Conservation (phyloP, 441 rosid genomes). For the Erysimum cheiri region DNA sequence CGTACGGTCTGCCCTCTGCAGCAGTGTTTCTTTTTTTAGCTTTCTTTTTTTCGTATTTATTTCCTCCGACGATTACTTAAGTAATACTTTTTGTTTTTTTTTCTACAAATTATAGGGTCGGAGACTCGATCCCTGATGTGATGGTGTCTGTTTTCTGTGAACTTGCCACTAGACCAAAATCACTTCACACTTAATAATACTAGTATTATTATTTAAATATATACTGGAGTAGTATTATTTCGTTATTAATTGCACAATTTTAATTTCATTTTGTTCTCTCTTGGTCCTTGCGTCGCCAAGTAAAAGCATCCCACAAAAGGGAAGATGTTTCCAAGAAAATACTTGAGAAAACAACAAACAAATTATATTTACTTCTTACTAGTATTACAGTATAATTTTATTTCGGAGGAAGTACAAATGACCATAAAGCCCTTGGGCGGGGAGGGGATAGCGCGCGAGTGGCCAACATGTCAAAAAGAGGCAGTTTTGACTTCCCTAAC, state of each 20-base stretch:
- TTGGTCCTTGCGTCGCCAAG: constrained; percentile 24
- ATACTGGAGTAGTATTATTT: too few relatives aligned
- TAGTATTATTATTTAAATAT: too few relatives aligned
- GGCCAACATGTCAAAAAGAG: constrained; percentile 27
- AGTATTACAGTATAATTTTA: too few relatives aligned
- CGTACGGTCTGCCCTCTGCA: constrained; percentile 52
- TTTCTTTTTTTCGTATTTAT: background rate
- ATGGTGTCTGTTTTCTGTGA: too few relatives aligned
- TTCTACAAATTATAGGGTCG: too few relatives aligned
- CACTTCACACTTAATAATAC: too few relatives aligned
- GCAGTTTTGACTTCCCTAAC: background rate
- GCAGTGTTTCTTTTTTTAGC: constrained; percentile 29
- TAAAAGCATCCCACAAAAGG: constrained; percentile 36
- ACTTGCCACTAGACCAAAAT: too few relatives aligned
- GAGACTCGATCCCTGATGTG: too few relatives aligned
- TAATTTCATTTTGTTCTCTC: constrained; percentile 14
- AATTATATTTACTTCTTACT: too few relatives aligned
- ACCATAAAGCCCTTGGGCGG: constrained; percentile 6
- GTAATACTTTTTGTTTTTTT: too few relatives aligned
- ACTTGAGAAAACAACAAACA: background rate
- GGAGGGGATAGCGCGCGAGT: constrained; percentile 28
- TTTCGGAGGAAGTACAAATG: background rate
- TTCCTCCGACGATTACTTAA: background rate
- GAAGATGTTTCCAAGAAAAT: constrained; percentile 35
- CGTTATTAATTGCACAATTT: too few relatives aligned